Conservation (phyloP, 2,329 filamentous ascomycete species). For the Claviceps sp. region DNA sequence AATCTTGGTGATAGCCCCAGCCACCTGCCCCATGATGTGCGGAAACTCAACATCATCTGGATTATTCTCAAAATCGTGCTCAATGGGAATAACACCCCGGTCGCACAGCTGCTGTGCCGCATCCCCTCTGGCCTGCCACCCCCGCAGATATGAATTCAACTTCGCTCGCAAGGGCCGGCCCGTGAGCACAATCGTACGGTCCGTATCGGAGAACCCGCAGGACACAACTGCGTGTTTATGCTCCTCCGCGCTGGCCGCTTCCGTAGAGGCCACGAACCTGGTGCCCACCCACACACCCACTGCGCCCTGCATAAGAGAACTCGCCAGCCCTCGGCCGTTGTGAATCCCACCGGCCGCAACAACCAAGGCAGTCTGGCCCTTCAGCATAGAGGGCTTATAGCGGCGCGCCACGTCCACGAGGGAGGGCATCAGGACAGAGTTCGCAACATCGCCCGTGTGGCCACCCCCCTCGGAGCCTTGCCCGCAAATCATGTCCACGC, state of each 20-base stretch:
- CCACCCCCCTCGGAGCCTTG: constrained; percentile 91
- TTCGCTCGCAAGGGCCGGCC: constrained; percentile 70
- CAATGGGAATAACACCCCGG: constrained; percentile 65
- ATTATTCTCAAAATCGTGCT: constrained; percentile 69
- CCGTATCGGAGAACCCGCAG: constrained; percentile 68
- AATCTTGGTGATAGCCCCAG: constrained; percentile 61
- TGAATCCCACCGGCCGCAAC: constrained; percentile 82
- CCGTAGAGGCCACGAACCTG: constrained; percentile 70
- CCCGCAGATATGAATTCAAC: constrained; percentile 70
- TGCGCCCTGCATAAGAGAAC: constrained; percentile 76
- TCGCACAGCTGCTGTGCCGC: constrained; percentile 65
- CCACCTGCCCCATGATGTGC: constrained; percentile 89
- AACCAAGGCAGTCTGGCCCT: constrained; percentile 60
- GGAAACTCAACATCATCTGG: constrained; percentile 67
- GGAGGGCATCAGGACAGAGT: constrained; percentile 72
- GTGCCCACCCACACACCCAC: constrained; percentile 90
- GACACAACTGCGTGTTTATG: constrained; percentile 76
- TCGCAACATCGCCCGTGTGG: constrained; percentile 80
- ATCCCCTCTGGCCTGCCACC: constrained; percentile 65
- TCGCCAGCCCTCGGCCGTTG: constrained; percentile 69
- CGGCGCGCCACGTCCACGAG: constrained; percentile 69
- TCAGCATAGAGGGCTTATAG: constrained; percentile 57
- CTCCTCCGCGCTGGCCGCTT: constrained; percentile 66
- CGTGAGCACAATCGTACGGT: constrained; percentile 68
- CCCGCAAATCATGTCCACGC: constrained; percentile 82